phyloP scores from a whole-genome alignment of 208 protist genomes.

The Trypanosoma cruzi region DNA sequence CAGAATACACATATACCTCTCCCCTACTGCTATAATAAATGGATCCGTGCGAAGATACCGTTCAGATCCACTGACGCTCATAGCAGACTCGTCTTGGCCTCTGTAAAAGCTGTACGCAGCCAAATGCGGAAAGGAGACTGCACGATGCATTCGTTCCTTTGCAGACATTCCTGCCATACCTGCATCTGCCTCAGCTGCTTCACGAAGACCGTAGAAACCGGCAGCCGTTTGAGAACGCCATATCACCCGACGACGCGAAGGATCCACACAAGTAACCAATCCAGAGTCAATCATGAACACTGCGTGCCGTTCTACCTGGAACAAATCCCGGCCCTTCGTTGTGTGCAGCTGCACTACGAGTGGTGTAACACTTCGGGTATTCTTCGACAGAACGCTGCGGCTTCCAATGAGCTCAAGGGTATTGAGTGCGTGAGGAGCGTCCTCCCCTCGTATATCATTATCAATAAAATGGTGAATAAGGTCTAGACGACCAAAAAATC shows the following conservation, averaged over 20 bases:
- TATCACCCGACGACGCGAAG: conserved; percentile 66
- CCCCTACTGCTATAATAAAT: conserved; percentile 86
- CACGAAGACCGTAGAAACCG: conserved; percentile 38
- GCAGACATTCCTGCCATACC: conserved; percentile 6
- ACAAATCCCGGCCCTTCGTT: conserved; percentile 44
- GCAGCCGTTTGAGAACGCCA: conserved; percentile 82
- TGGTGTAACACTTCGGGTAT: conserved; percentile 57
- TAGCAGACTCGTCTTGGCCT: conserved; percentile 46
- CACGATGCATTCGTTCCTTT: conserved; percentile 30
- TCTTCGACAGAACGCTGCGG: conserved; percentile 54
- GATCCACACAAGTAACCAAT: conserved; percentile 83
- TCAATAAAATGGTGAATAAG: conserved; percentile 83
- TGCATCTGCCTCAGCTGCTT: conserved; percentile 37
- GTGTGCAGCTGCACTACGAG: conserved; percentile 81
- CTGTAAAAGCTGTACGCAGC: conserved; percentile 65
- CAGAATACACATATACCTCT: conserved; percentile 57
- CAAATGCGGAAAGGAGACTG: conserved; percentile 65
- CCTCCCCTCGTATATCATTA: conserved; percentile 61
- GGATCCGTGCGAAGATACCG: conserved; percentile 62
- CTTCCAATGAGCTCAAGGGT: conserved; percentile 86
- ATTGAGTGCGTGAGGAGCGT: conserved; percentile 43
- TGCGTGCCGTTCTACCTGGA: conserved; percentile 76
- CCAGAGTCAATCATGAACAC: conserved; percentile 88
- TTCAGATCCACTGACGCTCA: conserved; percentile 44
- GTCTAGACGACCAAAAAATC: conserved; percentile 76